These are phyloP conservation scores for Aegilops umbellulata DNA, from an alignment of 176 grass and related monocot genomes.

Conservation along the genomic window DNA sequence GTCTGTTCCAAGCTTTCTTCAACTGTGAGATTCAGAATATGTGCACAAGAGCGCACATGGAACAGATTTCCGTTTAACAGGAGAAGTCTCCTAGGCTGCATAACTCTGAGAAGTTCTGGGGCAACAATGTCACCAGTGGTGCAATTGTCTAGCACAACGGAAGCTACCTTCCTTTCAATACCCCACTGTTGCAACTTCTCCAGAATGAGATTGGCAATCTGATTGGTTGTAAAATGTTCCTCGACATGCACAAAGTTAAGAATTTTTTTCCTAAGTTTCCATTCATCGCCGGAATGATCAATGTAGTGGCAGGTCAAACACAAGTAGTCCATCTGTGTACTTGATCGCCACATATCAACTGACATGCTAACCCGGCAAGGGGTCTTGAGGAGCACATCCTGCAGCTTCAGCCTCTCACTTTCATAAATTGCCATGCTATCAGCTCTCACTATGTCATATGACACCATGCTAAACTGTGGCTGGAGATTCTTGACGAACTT, in stretches of 20 bases:
- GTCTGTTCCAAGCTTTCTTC: conserved; percentile 76
- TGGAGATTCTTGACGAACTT: conserved; percentile 90
- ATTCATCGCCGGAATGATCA: conserved; percentile 65
- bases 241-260: conserved; percentile 81
- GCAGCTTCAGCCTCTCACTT: conserved; percentile 65
- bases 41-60: conserved; percentile 66
- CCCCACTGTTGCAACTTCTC: conserved; percentile 80
- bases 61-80: conserved; percentile 76
- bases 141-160: conserved; percentile 81
- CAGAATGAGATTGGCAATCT: conserved; percentile 59
- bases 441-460: conserved; percentile 66
- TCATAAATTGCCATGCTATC: conserved; percentile 97
- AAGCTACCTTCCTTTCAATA: conserved; percentile 69
- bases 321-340: conserved; percentile 66
- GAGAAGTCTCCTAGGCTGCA: conserved; percentile 66
- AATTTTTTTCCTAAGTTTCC: conserved; percentile 92
- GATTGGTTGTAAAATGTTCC: conserved; percentile 40
- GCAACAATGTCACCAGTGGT: conserved; percentile 53
- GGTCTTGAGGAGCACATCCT: conserved; percentile 54
- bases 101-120: conserved; percentile 63
- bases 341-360: conserved; percentile 83
- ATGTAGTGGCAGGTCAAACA: conserved; percentile 93
- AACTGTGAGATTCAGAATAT: conserved; percentile 77
- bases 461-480: conserved; percentile 86
- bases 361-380: conserved; percentile 75